Evolutionary conservation across 2,329 filamentous ascomycete genomes (phyloP).

Genomic region (Colletotrichum echinochloae): DNA sequence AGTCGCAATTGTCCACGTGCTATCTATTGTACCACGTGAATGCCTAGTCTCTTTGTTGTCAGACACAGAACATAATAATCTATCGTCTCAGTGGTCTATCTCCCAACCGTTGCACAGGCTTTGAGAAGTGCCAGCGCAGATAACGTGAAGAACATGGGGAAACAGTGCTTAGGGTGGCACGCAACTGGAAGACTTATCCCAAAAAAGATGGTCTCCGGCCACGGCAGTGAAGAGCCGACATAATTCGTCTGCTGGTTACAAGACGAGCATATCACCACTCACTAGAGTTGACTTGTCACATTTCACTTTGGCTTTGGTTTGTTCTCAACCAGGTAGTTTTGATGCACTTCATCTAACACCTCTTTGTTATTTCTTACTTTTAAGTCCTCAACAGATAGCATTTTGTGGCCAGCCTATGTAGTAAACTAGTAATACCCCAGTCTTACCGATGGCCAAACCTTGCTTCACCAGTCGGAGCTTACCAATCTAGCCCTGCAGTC

Average conservation of each 20-base stretch:
- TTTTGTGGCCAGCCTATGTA: slow-evolving; percentile 19
- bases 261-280: slow-evolving; percentile 5
- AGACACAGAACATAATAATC: not conserved
- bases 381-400: slow-evolving; percentile 6
- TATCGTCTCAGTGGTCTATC: not conserved
- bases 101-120: not conserved
- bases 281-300: slow-evolving; percentile 2
- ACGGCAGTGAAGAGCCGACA: slow-evolving; percentile 1
- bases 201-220: not conserved
- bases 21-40: not conserved
- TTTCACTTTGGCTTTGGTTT: not conserved
- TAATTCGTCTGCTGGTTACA: slow-evolving; percentile 10
- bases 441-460: slow-evolving; percentile 35
- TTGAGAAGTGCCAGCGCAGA: not conserved
- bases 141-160: not conserved
- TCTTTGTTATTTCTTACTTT: not conserved
- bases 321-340: not conserved
- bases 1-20: slow-evolving; percentile 24
- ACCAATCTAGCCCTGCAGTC: slow-evolving; percentile 22
- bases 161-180: slow-evolving; percentile 1
- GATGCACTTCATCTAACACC: not conserved
- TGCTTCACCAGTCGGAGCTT: slow-evolving; percentile 30
- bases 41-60: not conserved
- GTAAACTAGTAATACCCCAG: slow-evolving; percentile 15
- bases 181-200: slow-evolving; percentile 4